Base-by-base conservation (phyloP, 2,329 filamentous ascomycete species). In the Thelonectria blattea region DNA sequence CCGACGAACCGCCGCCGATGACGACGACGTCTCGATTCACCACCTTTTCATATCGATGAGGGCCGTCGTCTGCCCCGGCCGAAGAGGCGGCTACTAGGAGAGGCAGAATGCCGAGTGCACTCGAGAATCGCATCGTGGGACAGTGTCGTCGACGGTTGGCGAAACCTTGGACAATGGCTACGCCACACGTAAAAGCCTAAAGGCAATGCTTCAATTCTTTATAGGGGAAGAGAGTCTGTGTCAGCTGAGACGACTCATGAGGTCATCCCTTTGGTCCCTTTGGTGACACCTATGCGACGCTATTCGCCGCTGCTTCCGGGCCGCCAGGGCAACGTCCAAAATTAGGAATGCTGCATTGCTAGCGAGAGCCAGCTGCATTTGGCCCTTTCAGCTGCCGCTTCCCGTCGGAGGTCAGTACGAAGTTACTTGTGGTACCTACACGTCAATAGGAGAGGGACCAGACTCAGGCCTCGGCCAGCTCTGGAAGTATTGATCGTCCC, bases 21-120 rank as follows among this genome's bases (percentile, higher is more conserved):
- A 58, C 20, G 27, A 52, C 56, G 3, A 58, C 56, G 15, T 58
- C 56, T 30, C 50, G 45, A 3, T 52, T 42, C 4, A 58, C 22
- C 6, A 51, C n/a, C n/a, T 56, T 50, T 17, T 27, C 17, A 11
- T 42, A 49, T n/a, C 39, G 22, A 42, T 32, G 27, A 53, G 18
- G 17, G 27, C 32, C 22, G 53, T n/a, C n/a, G n/a, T n/a, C n/a
- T n/a, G n/a, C n/a, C n/a, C 34, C 12, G 22, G 45, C 45, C 20
- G 22, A 30, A 8, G 53, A 43, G 15, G 34, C 53, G n/a, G 17
- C 53, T 6, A 49, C 20, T 5, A 39, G 17, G 18, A 49, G 48
- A 7, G 52, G 34, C 15, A 56, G n/a, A 22, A 43, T 34, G 34
- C 22, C 41, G 9, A 42, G n/a, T 15, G n/a, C n/a, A n/a, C n/a